Conservation (phyloP, 169 alveolate genomes). For the Eimeria praecox region DNA sequence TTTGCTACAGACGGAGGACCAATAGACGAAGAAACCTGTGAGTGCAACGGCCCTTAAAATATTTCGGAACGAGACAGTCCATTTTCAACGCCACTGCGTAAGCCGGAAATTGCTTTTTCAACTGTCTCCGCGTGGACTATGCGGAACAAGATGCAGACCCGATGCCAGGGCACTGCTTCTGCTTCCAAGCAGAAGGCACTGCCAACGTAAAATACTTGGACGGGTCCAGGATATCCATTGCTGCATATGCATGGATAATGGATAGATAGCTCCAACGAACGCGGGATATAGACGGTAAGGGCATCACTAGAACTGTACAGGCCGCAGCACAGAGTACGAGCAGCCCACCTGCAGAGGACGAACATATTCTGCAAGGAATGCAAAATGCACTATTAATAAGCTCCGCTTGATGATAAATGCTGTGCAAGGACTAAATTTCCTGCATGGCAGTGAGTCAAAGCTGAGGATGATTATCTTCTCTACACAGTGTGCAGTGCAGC, state of each 20-base stretch:
- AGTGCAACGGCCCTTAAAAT: not conserved
- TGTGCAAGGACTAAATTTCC: not conserved
- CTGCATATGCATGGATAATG: not conserved
- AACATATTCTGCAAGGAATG: not conserved
- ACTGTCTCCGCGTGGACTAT: not conserved
- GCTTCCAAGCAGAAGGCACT: not conserved
- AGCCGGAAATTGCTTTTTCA: not conserved
- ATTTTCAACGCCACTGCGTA: not conserved
- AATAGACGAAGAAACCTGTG: slow-evolving; percentile 31
- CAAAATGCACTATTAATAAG: not conserved
- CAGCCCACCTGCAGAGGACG: not conserved
- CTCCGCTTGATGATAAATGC: not conserved
- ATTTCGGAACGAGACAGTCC: not conserved
- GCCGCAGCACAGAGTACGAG: not conserved
- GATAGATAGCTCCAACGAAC: not conserved
- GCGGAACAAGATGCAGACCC: not conserved
- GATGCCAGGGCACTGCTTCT: not conserved
- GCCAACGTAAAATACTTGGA: not conserved
- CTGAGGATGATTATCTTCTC: not conserved
- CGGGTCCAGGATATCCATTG: not conserved
- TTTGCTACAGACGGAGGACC: not conserved
- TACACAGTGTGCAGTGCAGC: not conserved
- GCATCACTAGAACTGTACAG: not conserved
- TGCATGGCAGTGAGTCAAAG: slow-evolving; percentile 35
- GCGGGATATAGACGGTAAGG: slow-evolving; percentile 3